Percentiles rank a stretch among this genome's conserved stretches.
These are phyloP conservation scores for Helenozyma rhizophorensis DNA, from an alignment of 805 yeast species.

Conservation along the genomic window DNA sequence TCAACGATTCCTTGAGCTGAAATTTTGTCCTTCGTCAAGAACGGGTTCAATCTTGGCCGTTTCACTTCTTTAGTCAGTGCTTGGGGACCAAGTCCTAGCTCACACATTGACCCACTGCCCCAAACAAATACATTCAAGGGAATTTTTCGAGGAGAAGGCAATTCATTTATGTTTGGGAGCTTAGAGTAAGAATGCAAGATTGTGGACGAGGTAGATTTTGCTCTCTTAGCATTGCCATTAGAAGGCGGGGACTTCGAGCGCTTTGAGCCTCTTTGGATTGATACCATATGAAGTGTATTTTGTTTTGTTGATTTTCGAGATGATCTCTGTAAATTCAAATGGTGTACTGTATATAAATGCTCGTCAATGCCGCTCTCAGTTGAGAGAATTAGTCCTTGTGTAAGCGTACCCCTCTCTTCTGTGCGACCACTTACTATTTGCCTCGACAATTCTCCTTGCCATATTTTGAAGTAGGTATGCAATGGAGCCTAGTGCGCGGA, in stretches of 20 bases:
- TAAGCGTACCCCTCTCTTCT: constrained; percentile 34
- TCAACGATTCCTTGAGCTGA: constrained; percentile 67
- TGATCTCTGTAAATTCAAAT: background rate
- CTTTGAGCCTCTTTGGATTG: constrained; percentile 35
- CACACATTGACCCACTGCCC: constrained; percentile 98
- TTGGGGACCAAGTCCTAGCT: constrained; percentile 94
- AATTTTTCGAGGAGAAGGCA: constrained; percentile 34
- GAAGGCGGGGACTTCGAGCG: constrained; percentile 12
- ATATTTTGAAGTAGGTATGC: constrained; percentile 51
- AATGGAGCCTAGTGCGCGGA: constrained; percentile 80
- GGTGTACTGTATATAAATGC: background rate
- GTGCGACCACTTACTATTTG: constrained; percentile 39
- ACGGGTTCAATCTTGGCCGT: constrained; percentile 89
- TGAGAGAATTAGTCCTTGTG: constrained; percentile 32
- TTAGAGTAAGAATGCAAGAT: constrained; percentile 46
- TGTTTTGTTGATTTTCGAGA: background rate
- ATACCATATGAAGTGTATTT: constrained; percentile 33
- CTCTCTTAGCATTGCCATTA: constrained; percentile 21
- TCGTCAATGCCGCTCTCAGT: constrained; percentile 8
- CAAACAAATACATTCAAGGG: constrained; percentile 81
- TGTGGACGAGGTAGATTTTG: constrained; percentile 34
- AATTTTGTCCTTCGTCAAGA: constrained; percentile 47
- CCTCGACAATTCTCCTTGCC: constrained; percentile 35
- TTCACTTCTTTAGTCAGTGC: constrained; percentile 90
- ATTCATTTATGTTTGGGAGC: constrained; percentile 42